Evolutionary conservation across 1,284 basidiomycete species (phyloP).

Genomic region (Malassezia brasiliensis): DNA sequence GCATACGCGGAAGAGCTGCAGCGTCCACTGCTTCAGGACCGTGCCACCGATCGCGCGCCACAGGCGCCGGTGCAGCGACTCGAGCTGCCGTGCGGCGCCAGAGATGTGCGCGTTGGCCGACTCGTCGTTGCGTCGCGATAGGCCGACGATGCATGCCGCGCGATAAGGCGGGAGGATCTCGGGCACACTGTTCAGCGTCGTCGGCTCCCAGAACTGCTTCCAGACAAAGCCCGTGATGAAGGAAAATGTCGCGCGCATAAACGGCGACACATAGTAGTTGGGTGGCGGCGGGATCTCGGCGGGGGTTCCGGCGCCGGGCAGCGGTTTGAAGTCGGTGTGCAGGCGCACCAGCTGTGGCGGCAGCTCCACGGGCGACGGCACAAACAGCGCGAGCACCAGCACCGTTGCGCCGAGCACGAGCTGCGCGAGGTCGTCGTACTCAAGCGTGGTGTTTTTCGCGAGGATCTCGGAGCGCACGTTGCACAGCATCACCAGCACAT

Average conservation of each 20-base stretch:
- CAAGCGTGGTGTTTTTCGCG: not conserved
- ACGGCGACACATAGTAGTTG: constrained; percentile 16
- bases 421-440: not conserved
- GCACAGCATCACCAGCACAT: constrained; percentile 19
- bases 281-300: constrained; percentile 18
- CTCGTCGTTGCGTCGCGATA: constrained; percentile 27
- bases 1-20: constrained; percentile 50
- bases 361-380: constrained; percentile 3
- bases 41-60: constrained; percentile 48
- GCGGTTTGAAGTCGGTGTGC: constrained; percentile 21
- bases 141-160: constrained; percentile 46
- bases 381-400: constrained; percentile 20
- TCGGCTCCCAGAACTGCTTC: constrained; percentile 50
- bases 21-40: constrained; percentile 45
- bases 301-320: constrained; percentile 25
- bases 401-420: constrained; percentile 1
- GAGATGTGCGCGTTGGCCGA: constrained; percentile 32
- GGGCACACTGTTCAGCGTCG: constrained; percentile 51
- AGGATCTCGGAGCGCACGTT: constrained; percentile 20
- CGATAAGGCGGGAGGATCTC: constrained; percentile 53
- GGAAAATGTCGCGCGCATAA: constrained; percentile 18
- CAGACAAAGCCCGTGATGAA: constrained; percentile 45
- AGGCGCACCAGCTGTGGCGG: constrained; percentile 5
- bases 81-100: not conserved
- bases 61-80: constrained; percentile 44